Conservation (phyloP, 108 stramenopile genomes). For the Conticribra guillardii region DNA sequence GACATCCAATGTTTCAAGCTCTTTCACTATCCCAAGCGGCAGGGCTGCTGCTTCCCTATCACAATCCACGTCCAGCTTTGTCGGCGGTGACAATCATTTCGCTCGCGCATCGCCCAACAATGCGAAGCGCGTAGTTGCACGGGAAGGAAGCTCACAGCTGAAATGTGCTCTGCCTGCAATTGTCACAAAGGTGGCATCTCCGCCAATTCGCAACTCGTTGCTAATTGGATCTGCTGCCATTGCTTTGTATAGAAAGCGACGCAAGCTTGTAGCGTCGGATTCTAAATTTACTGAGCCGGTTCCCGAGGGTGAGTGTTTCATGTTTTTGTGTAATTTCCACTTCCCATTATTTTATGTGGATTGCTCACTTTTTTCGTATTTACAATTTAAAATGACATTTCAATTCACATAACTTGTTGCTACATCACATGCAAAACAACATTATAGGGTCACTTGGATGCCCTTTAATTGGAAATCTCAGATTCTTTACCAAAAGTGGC, state of each 20-base stretch:
- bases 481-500: conserved; percentile 8
- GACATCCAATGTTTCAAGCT: too few species aligned
- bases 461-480: conserved; percentile 22
- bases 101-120: not conserved
- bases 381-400: too few species aligned
- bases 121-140: not conserved
- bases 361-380: too few species aligned
- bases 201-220: conserved; percentile 26
- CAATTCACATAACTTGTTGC: not conserved
- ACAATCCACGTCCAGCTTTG: not conserved
- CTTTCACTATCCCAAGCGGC: too few species aligned
- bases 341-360: too few species aligned
- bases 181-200: conserved; percentile 4
- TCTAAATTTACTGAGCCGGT: conserved; percentile 28
- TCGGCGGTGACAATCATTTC: not conserved
- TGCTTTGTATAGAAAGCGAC: conserved; percentile 20
- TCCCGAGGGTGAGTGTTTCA: conserved; percentile 17
- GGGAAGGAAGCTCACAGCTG: conserved; percentile 9
- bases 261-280: conserved; percentile 14
- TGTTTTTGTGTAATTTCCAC: too few species aligned
- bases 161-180: conserved; percentile 14
- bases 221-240: conserved; percentile 25
- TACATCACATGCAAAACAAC: not conserved
- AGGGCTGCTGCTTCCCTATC: not conserved
- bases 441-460: conserved; percentile 20